phyloP scores from a whole-genome alignment of 2,329 filamentous ascomycete genomes.

The Fusarium sp. region DNA sequence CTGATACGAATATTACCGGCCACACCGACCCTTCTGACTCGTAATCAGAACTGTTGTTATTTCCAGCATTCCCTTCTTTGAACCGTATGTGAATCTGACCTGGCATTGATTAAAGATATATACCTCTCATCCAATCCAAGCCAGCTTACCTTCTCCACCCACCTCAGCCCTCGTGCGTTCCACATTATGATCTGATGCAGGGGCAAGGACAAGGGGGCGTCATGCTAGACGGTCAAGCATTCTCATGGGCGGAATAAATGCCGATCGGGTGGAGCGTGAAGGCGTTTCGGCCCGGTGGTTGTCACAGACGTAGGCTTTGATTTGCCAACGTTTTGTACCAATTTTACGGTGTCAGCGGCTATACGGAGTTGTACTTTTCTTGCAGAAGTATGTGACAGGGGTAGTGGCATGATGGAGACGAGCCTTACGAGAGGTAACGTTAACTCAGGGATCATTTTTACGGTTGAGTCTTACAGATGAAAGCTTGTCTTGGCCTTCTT shows the following conservation, averaged over 20 bases:
- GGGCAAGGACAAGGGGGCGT: not conserved
- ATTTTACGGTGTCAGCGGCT: not conserved
- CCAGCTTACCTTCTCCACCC: not conserved
- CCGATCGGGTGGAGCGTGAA: not conserved
- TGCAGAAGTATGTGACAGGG: not conserved
- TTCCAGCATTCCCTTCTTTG: not conserved
- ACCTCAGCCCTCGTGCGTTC: not conserved
- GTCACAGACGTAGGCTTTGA: not conserved
- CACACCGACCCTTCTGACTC: not conserved
- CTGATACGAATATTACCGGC: not conserved
- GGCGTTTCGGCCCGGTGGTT: not conserved
- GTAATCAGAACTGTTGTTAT: not conserved
- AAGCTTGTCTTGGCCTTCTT: not conserved
- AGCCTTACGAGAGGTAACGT: not conserved
- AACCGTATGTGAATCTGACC: not conserved
- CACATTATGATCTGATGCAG: slow-evolving; percentile 1
- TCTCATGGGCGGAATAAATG: not conserved
- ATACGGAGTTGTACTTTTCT: not conserved
- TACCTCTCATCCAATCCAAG: not conserved
- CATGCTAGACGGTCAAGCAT: not conserved
- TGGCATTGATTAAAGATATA: not conserved
- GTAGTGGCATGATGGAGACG: not conserved
- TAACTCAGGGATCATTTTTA: not conserved
- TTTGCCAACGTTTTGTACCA: not conserved
- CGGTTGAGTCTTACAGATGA: not conserved